Base-by-base conservation (phyloP, 306 rosid species). In the Heteromeles arbutifolia region DNA sequence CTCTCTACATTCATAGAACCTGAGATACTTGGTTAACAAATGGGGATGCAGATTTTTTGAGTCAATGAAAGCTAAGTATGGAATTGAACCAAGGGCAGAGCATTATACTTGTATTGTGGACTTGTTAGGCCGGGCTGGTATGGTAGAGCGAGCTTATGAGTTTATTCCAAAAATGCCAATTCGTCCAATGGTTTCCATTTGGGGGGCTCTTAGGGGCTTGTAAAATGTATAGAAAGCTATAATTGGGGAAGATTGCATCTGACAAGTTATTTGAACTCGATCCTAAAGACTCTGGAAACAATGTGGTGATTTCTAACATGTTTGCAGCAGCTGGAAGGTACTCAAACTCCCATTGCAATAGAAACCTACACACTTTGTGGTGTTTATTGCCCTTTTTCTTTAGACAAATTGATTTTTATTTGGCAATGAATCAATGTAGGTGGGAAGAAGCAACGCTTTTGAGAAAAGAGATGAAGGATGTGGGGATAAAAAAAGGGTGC, bases 131-230 rank as follows among this genome's bases (percentile, higher is more conserved):
- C 84, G 96, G 74, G 87, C 94, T 67, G 97, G 98, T 74, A 80
- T 85, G 87, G 94, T 93, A n/a, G 96, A 90, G 62, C 88, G 75
- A 18, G 98, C 98, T 11, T 91, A 90, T 17, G 90, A 91, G 57
- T 89, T 92, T 69, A 82, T 91, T 64, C 70, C 78, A 82, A 73
- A 72, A 69, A 88, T 93, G 97, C 92, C 92, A 56, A 85, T 91
- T 82, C 50, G 19, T 61, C 93, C 93, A 18, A 88, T 89, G 8
- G 90, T 83, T 72, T 90, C 96, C n/a, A 81, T 93, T 50, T 93
- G 96, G 96, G 98, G 98, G 37, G 97, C 90, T 93, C 61, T 74
- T 89, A 10, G 96, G 93, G 65, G 93, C 97, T 65, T 93, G 92
- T 77, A 88, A 76, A 89, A 85, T 89, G 90, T 86, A 88, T 70